Evolutionary conservation across 306 rosid species (phyloP).

Genomic region (Cucumis melo): DNA sequence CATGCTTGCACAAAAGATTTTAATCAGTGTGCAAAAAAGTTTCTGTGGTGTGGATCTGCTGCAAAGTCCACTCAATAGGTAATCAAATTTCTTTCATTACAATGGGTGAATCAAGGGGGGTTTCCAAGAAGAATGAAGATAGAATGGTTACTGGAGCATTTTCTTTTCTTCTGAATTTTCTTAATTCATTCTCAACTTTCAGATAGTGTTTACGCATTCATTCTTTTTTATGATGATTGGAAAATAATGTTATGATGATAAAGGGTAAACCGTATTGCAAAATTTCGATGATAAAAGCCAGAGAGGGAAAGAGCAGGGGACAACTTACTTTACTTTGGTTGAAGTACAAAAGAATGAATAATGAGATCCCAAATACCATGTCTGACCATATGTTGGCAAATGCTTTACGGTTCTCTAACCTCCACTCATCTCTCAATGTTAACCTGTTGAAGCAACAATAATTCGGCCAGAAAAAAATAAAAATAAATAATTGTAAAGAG

Average conservation of each 20-base stretch:
- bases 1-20: not conserved
- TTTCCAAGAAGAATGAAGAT: not conserved
- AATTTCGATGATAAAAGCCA: not conserved
- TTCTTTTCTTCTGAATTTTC: not conserved
- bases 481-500: conserved; percentile 1
- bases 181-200: not conserved
- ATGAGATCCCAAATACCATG: conserved; percentile 66
- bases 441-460: conserved; percentile 44
- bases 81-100: not conserved
- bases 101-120: not conserved
- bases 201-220: not conserved
- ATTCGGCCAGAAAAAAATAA: conserved; percentile 14
- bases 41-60: not conserved
- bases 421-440: conserved; percentile 82
- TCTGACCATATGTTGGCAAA: conserved; percentile 99
- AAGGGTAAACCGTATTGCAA: not conserved
- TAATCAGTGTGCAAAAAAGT: not conserved
- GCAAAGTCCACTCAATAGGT: not conserved
- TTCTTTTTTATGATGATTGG: not conserved
- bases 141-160: not conserved
- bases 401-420: conserved; percentile 77
- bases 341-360: conserved; percentile 78
- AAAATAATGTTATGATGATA: not conserved
- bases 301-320: not conserved
- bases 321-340: conserved; percentile 77